Conservation (phyloP, 257 asterid species). For the Leptodermis oblonga region DNA sequence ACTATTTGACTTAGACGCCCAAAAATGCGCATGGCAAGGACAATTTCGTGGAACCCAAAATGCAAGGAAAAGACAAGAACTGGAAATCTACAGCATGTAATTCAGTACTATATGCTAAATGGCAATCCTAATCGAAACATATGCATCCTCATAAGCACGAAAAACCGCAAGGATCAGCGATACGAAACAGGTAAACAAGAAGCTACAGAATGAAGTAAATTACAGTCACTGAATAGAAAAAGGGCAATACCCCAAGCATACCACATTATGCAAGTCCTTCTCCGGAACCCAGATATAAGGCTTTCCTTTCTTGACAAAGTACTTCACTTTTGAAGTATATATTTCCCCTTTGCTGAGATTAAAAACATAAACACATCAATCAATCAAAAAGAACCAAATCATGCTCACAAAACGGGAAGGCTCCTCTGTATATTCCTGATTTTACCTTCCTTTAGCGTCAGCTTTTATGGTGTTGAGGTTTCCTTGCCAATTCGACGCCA, state of each 20-base stretch:
- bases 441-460: slow-evolving; percentile 77
- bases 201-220: not conserved
- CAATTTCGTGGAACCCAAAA: not conserved
- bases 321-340: slow-evolving; percentile 71
- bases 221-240: not conserved
- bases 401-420: not conserved
- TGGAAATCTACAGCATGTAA: no score
- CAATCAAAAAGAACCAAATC: not conserved
- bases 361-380: slow-evolving; percentile 1
- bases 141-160: not conserved
- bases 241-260: slow-evolving; percentile 21
- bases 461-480: slow-evolving; percentile 75
- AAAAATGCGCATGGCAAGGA: no score
- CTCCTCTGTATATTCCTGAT: not conserved
- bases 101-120: not conserved
- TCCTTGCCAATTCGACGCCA: slow-evolving; percentile 89
- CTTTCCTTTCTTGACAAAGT: slow-evolving; percentile 67
- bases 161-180: not conserved
- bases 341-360: slow-evolving; percentile 70
- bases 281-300: slow-evolving; percentile 88
- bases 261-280: slow-evolving; percentile 90
- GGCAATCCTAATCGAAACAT: no score
- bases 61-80: no score
- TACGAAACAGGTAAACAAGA: no score
- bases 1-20: not conserved